A percentile compares a stretch with the other conserved stretches of the same genome.
Conservation (phyloP, 805 yeast species). For the Lipomyces lipofer region DNA sequence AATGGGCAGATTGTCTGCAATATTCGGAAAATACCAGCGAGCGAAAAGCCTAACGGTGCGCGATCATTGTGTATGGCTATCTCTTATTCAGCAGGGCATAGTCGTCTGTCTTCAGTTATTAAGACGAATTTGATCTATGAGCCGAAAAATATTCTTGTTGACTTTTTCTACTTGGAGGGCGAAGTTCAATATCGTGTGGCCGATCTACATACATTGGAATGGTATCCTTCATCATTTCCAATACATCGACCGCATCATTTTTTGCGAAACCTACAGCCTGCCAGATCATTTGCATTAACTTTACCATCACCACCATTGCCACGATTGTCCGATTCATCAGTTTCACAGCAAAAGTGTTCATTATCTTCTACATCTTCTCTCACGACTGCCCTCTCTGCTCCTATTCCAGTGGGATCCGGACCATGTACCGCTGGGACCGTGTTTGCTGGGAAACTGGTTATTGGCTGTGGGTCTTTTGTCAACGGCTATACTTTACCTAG, state of each 20-base stretch:
- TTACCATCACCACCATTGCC: slow-evolving; percentile 4
- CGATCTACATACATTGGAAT: slow-evolving; percentile 14
- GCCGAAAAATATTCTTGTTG: slow-evolving; percentile 18
- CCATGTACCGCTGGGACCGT: slow-evolving; percentile 25
- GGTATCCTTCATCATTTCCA: slow-evolving; percentile 15
- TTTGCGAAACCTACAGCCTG: slow-evolving; percentile 4
- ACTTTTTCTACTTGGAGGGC: slow-evolving; percentile 25
- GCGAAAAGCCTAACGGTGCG: slow-evolving; percentile 23
- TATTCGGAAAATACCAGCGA: slow-evolving; percentile 14
- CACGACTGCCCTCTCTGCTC: background rate
- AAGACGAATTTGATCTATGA: slow-evolving; percentile 8
- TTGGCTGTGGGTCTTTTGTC: slow-evolving; percentile 23
- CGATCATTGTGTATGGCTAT: slow-evolving; percentile 23
- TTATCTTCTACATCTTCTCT: background rate
- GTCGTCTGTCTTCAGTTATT: background rate
- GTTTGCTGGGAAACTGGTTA: slow-evolving; percentile 19
- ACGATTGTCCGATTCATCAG: background rate
- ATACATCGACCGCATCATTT: slow-evolving; percentile 25
- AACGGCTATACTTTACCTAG: slow-evolving; percentile 24
- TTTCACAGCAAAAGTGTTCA: background rate
- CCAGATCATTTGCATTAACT: slow-evolving; percentile 16
- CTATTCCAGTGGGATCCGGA: slow-evolving; percentile 2
- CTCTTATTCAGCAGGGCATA: slow-evolving; percentile 15
- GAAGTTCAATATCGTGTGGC: slow-evolving; percentile 24
- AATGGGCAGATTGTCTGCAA: slow-evolving; percentile 10